Evolutionary conservation across 768 basidiomycete genomes (phyloP).

Genomic region (Suillus subluteus): DNA sequence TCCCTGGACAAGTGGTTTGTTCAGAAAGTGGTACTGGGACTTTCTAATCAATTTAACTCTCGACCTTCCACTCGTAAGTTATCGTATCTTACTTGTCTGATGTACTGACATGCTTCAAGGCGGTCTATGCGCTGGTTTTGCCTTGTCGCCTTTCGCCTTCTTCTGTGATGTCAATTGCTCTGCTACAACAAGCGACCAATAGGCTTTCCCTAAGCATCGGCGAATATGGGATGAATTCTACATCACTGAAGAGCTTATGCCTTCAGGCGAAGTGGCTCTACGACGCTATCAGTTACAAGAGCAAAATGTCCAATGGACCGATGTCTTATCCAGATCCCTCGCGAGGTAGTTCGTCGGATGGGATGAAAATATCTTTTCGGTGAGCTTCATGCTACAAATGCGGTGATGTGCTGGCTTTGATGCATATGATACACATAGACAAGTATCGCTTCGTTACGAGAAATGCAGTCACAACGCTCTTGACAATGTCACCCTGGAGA

Average conservation of each 20-base stretch:
- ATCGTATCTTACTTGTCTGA: background rate
- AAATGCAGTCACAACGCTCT: conserved; percentile 25
- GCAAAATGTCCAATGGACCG: conserved; percentile 21
- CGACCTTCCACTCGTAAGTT: conserved; percentile 40
- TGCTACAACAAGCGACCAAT: conserved; percentile 38
- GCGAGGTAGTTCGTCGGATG: conserved; percentile 13
- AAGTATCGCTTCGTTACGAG: conserved; percentile 29
- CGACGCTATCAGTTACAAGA: conserved; percentile 23
- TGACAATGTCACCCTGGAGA: conserved; percentile 30
- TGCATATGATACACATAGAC: conserved; percentile 12
- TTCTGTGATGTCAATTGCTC: conserved; percentile 35
- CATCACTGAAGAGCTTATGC: conserved; percentile 19
- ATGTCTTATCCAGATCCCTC: conserved; percentile 23
- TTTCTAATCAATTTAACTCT: conserved; percentile 31
- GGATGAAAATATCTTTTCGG: conserved; percentile 34
- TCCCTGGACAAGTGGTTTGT: conserved; percentile 20
- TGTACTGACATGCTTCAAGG: conserved; percentile 21
- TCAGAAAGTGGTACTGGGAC: conserved; percentile 42
- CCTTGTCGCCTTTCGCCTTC: conserved; percentile 31
- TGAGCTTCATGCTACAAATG: conserved; percentile 11
- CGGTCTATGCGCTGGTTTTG: conserved; percentile 25
- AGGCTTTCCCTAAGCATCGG: conserved; percentile 22
- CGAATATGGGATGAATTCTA: conserved; percentile 12
- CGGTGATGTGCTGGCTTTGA: conserved; percentile 3
- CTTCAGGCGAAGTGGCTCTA: conserved; percentile 25